Evolutionary conservation across 2,329 filamentous ascomycete genomes (phyloP), one percentile per base, ranked within the genome.

Genomic region (Claviceps sp.): DNA sequence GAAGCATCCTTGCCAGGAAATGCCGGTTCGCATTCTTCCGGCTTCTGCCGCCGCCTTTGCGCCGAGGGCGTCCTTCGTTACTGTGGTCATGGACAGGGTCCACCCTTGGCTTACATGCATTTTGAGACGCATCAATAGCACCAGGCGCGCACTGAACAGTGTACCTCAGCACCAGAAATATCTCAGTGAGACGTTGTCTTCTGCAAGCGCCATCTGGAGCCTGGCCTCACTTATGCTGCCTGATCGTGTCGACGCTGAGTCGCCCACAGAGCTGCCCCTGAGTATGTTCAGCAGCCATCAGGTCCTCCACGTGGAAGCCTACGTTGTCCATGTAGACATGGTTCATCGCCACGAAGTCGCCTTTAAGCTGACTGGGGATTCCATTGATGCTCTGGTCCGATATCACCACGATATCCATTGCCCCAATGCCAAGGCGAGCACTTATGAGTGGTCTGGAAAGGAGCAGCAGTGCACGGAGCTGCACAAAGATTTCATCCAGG

Each of bases 321-420:
- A 98, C 68, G 91, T 97, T 61, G 93, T 98, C 55, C 91, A 97
- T 69, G 89, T 98, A 69, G 93, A 98, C 74, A 95, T 97, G 89
- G 91, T 98, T 54, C 82, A 94, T 62, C 86, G 90, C 70, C 93
- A 95, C 67, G 93, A 97, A 74, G 89, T 98, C 63, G 93, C 90
- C 59, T 97, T 90, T 79, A 98, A 98, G 79, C 79, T 98, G 63
- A 97, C 90, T 23, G 80, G 84, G 53, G 93, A 97, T 66, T 89
- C 90, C 55, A 98, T 98, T 71, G 89, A 95, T 63, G 73, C 86
- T 50, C 80, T 98, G 57, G 85, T 95, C 66, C 88, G 95, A 67
- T 95, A 95, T 69, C 93, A 98, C 79, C 90, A 93, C 75, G 88
- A 96, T 58, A 79, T 97, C 61, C 90, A 95, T 75, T 95, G 88